A percentile compares a stretch with the other conserved stretches of the same genome.
Conservation (phyloP, 2,329 filamentous ascomycete species). For the Shiraia sp. region DNA sequence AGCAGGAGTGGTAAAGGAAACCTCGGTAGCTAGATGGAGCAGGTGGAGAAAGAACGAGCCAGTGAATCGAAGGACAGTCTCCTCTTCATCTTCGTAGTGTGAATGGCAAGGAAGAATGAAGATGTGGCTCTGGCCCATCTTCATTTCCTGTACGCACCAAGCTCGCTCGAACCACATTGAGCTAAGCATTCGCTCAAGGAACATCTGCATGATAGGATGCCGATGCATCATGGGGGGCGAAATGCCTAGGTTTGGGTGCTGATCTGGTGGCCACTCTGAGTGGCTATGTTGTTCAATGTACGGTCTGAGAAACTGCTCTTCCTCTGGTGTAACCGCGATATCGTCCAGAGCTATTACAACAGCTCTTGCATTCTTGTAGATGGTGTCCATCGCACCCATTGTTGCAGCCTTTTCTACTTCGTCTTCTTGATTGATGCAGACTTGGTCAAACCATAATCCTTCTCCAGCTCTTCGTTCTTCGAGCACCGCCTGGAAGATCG, state of each 20-base stretch:
- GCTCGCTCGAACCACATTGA: slow-evolving; percentile 51
- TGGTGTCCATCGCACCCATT: slow-evolving; percentile 48
- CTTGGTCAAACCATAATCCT: slow-evolving; percentile 52
- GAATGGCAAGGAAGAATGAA: slow-evolving; percentile 46
- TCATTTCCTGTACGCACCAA: slow-evolving; percentile 52
- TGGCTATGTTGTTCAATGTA: slow-evolving; percentile 46
- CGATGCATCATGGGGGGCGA: slow-evolving; percentile 38
- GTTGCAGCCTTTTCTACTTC: slow-evolving; percentile 45
- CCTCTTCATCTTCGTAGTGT: slow-evolving; percentile 22
- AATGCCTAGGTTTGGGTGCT: slow-evolving; percentile 29
- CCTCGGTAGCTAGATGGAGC: slow-evolving; percentile 40
- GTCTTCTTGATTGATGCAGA: slow-evolving; percentile 49
- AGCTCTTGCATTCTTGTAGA: slow-evolving; percentile 48
- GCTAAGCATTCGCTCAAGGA: slow-evolving; percentile 42
- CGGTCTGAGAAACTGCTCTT: slow-evolving; percentile 42
- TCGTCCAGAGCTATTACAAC: slow-evolving; percentile 51
- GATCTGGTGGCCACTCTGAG: slow-evolving; percentile 18
- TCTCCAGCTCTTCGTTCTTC: slow-evolving; percentile 44
- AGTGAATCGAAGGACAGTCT: slow-evolving; percentile 44
- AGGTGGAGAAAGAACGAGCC: slow-evolving; percentile 48
- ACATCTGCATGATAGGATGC: slow-evolving; percentile 26
- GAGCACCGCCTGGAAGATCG: slow-evolving; percentile 48
- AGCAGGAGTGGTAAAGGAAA: slow-evolving; percentile 11
- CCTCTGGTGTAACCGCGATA: slow-evolving; percentile 39
- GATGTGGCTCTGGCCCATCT: slow-evolving; percentile 45